Evolutionary conservation across 108 stramenopile genomes (phyloP).

Genomic region (Skeletonema potamos): DNA sequence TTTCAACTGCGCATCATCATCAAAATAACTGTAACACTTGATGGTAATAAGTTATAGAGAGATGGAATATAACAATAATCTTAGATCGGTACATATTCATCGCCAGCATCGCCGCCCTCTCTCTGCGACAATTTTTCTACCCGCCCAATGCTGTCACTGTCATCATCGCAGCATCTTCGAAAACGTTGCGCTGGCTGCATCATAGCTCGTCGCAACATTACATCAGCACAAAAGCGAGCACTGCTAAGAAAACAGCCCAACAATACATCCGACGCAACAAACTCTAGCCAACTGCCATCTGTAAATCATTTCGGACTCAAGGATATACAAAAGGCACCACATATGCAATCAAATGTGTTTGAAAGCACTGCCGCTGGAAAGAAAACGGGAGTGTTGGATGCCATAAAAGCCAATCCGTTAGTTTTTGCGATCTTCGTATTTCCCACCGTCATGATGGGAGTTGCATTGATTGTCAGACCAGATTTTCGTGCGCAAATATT

Average conservation of each 20-base stretch:
- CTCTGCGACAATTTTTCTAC: not conserved
- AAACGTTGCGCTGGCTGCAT: not conserved
- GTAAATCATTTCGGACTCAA: not conserved
- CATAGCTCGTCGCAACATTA: not conserved
- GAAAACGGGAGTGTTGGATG: not conserved
- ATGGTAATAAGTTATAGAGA: no score
- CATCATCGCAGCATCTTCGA: not conserved
- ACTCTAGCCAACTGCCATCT: not conserved
- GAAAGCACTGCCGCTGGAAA: conserved; percentile 2
- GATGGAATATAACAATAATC: no score
- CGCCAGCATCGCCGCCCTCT: no score
- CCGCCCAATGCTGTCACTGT: not conserved
- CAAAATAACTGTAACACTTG: no score
- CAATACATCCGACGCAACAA: not conserved
- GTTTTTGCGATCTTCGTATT: not conserved
- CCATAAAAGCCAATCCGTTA: not conserved
- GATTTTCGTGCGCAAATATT: not conserved
- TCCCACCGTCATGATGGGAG: not conserved
- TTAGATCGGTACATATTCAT: no score
- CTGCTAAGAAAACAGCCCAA: not conserved
- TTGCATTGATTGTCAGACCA: not conserved
- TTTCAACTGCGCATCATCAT: no score
- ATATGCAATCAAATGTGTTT: not conserved
- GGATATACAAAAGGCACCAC: conserved; percentile 1
- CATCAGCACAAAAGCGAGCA: not conserved